phyloP scores from a whole-genome alignment of 2,329 filamentous ascomycete genomes.

The Penicillium thymicola region DNA sequence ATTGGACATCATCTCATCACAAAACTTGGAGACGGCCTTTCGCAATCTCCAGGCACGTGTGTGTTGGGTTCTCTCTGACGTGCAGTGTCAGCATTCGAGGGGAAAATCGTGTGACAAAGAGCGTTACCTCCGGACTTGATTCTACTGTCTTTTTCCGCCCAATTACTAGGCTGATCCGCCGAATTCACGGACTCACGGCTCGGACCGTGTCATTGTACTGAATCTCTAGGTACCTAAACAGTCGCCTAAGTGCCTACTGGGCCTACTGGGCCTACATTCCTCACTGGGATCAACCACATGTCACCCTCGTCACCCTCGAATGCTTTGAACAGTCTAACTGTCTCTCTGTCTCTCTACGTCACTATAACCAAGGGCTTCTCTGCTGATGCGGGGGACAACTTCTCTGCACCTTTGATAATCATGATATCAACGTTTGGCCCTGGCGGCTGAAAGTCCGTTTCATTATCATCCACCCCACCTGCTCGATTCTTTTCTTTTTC shows the following conservation, averaged over 20 bases:
- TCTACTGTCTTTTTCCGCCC: conserved; percentile 26
- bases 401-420: background rate
- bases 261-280: background rate
- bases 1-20: background rate
- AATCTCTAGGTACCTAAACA: background rate
- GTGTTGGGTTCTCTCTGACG: conserved; percentile 5
- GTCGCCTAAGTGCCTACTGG: background rate
- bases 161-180: conserved; percentile 17
- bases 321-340: conserved; percentile 25
- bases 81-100: background rate
- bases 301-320: background rate
- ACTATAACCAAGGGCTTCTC: conserved; percentile 15
- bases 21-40: background rate
- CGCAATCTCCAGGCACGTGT: conserved; percentile 5
- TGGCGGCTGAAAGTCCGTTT: conserved; percentile 2
- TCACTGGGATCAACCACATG: background rate
- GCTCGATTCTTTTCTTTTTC: conserved; percentile 11
- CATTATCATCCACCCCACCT: conserved; percentile 21
- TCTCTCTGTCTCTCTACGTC: conserved; percentile 34
- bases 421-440: conserved; percentile 20
- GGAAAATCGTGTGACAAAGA: conserved; percentile 14
- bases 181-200: conserved; percentile 23
- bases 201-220: conserved; percentile 26
- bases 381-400: conserved; percentile 26
- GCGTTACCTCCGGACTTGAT: conserved; percentile 5